phyloP scores from a whole-genome alignment of 768 basidiomycete species.

The Amanita molliuscula region DNA sequence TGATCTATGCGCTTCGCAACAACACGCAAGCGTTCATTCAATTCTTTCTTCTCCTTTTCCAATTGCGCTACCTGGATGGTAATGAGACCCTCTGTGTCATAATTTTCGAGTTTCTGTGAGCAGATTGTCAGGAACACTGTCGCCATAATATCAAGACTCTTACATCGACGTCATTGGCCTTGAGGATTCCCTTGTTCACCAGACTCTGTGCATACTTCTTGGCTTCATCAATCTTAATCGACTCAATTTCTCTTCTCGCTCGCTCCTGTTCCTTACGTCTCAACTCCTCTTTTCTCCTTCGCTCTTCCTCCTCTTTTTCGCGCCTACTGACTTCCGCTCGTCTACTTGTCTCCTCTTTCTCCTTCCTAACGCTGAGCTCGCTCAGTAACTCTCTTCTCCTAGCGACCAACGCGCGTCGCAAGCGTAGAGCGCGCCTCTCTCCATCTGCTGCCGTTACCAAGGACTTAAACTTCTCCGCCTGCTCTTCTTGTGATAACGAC shows the following conservation, averaged over 20 bases:
- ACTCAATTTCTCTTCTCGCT: constrained; percentile 64
- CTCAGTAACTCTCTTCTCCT: constrained; percentile 78
- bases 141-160: constrained; percentile 17
- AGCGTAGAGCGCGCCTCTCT: constrained; percentile 67
- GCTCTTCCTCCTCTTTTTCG: constrained; percentile 63
- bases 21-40: constrained; percentile 72
- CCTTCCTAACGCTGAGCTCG: constrained; percentile 76
- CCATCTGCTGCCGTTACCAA: constrained; percentile 58
- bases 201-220: constrained; percentile 80
- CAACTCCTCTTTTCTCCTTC: constrained; percentile 51
- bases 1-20: constrained; percentile 89
- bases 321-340: constrained; percentile 57
- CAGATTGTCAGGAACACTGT: constrained; percentile 5
- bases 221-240: constrained; percentile 70
- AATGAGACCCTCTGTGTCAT: constrained; percentile 82
- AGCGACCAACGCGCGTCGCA: constrained; percentile 74
- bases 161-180: constrained; percentile 54
- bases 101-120: constrained; percentile 63
- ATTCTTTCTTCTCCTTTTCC: constrained; percentile 92
- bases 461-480: constrained; percentile 44
- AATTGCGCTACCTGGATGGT: constrained; percentile 88
- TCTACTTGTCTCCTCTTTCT: constrained; percentile 78
- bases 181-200: constrained; percentile 68
- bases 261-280: constrained; percentile 58
- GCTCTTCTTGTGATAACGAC: constrained; percentile 37